Evolutionary conservation across 2,329 filamentous ascomycete genomes (phyloP), one percentile per base, ranked within the genome.

Genomic region (Alternaria infectoria): DNA sequence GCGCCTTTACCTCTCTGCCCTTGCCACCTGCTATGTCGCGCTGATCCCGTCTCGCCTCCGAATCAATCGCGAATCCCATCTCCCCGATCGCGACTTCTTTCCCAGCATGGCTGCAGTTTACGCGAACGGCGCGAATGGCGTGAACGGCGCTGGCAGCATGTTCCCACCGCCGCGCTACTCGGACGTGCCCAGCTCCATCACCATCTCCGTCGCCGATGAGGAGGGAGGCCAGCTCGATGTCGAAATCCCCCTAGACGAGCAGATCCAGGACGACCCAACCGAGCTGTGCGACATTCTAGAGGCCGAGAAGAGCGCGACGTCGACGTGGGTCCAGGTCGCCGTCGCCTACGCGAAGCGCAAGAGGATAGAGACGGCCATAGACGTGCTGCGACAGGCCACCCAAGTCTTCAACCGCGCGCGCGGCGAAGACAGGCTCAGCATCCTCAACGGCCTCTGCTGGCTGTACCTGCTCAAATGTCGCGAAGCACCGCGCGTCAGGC

Each of bases 241-340:
- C 79, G 96, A 98, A 83, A 93, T 99, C 74, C 93, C 96, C 77
- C 88, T 98, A 57, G 91, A 94, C 77, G 93, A 95, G 69, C 76
- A 79, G 65, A 89, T 97, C 43, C 88, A 94, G 64, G 96, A 98
- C 79, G 96, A 98, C 77, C 93, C 93, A 19, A 97, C 92, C 50
- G 96, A 99, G 83, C 87, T 99, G 6, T 99, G 96, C 80, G 96
- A 93, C 28, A 87, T 99, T 54, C 89, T 99, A 67, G 95, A 99
- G 82, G 97, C 96, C 76, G 96, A 99, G 80, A 90, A 91, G 75
- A 94, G 93, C 15, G 91, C 93, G 40, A 93, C 95, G 74, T 93
- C 90, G 56, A 96, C 96, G 72, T 99, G 96, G 96, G 95, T 99
- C 86, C 95, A 93, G n/a, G 96, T 98, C 69, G 92, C 96, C 45